A percentile compares a stretch with the other conserved stretches of the same genome.
These are phyloP conservation scores for Paralagenidium karlingii DNA, from an alignment of 352 stramenopile species.

Conservation along the genomic window DNA sequence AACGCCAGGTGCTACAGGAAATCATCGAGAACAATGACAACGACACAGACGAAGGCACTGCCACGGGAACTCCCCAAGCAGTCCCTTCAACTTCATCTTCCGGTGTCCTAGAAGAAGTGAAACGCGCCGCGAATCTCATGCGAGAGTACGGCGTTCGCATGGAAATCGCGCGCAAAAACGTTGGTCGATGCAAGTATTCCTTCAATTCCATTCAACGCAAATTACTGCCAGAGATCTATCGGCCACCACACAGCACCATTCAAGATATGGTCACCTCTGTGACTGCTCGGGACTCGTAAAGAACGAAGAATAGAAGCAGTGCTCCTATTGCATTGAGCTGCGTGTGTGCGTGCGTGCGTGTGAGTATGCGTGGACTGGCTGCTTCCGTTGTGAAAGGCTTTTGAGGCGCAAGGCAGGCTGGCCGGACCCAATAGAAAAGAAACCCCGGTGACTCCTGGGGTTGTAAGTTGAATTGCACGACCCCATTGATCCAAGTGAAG, in stretches of 20 bases:
- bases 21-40: slow-evolving; percentile 22
- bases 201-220: slow-evolving; percentile 96
- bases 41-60: no score
- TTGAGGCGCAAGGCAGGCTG: no score
- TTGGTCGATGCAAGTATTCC: slow-evolving; percentile 92
- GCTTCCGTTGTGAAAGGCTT: no score
- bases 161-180: slow-evolving; percentile 95
- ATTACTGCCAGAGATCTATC: slow-evolving; percentile 89
- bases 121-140: slow-evolving; percentile 77
- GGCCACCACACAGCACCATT: slow-evolving; percentile 81
- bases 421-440: no score
- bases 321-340: no score
- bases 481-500: no score
- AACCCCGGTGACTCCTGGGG: no score
- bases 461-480: no score
- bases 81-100: no score
- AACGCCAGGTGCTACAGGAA: slow-evolving; percentile 56
- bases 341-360: no score
- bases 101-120: slow-evolving; percentile 61
- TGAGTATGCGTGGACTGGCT: no score
- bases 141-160: slow-evolving; percentile 88
- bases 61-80: slow-evolving; percentile 13
- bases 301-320: background rate
- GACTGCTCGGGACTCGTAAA: slow-evolving; percentile 74
- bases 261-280: slow-evolving; percentile 88